Percentiles rank a stretch among this genome's conserved stretches.
Conservation (phyloP, 2,329 filamentous ascomycete species). For the Neocucurbitaria cava region DNA sequence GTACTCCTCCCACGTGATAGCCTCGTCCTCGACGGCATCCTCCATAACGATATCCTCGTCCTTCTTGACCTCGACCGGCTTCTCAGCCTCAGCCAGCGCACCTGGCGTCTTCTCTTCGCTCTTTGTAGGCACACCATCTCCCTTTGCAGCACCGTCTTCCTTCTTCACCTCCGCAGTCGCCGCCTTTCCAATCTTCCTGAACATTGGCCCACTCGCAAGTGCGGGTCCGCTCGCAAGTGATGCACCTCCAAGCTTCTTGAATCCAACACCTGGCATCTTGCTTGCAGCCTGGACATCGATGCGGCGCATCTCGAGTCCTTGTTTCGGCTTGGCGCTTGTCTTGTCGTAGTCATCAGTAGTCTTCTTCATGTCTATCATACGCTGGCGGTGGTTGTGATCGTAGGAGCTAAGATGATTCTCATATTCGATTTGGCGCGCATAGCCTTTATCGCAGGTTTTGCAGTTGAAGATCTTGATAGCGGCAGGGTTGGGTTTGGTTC, state of each 20-base stretch:
- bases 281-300: constrained; percentile 28
- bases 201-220: no score
- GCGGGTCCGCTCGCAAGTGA: no score
- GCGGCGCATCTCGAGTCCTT: constrained; percentile 33
- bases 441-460: constrained; percentile 88
- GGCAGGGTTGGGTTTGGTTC: constrained; percentile 54
- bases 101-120: constrained; percentile 27
- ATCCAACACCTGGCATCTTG: constrained; percentile 28
- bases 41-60: constrained; percentile 41
- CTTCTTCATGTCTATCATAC: constrained; percentile 85
- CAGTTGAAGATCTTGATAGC: constrained; percentile 51
- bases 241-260: constrained; percentile 35
- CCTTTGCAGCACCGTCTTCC: constrained; percentile 22
- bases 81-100: background rate
- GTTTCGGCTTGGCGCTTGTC: constrained; percentile 26
- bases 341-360: constrained; percentile 39
- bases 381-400: constrained; percentile 81
- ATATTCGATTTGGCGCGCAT: constrained; percentile 93
- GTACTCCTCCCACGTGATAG: constrained; percentile 56
- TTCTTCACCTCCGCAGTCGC: background rate
- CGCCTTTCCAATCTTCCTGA: constrained; percentile 35
- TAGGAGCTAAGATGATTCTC: constrained; percentile 94
- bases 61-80: constrained; percentile 18
- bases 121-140: constrained; percentile 42
- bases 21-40: constrained; percentile 28